These are phyloP conservation scores for Stephania yunnanensis DNA, from an alignment of 164 flowering plant genomes.

Conservation along the genomic window DNA sequence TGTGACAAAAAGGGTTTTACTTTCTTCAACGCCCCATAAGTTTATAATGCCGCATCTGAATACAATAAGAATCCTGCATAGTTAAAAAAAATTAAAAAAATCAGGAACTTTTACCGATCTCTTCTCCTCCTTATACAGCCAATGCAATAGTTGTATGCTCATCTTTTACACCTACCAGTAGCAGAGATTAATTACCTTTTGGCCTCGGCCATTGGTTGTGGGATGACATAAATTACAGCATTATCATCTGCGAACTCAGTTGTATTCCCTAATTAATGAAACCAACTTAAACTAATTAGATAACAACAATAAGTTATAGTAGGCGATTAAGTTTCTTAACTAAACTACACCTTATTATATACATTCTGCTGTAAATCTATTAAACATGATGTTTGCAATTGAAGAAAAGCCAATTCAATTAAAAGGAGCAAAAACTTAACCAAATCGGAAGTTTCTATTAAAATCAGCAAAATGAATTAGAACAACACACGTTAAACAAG, in stretches of 20 bases:
- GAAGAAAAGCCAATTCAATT: too few relatives aligned
- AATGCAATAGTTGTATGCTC: neutral
- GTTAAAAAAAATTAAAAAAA: slow-evolving; percentile 1
- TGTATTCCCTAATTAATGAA: slow-evolving; percentile 39
- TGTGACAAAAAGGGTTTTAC: slow-evolving; percentile 42
- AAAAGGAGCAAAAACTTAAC: too few relatives aligned
- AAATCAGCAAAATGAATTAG: too few relatives aligned
- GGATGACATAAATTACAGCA: slow-evolving; percentile 46
- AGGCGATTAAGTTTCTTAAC: neutral
- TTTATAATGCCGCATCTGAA: slow-evolving; percentile 57
- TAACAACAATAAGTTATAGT: neutral
- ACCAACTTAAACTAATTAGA: neutral
- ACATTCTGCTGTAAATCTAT: too few relatives aligned
- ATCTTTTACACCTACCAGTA: neutral
- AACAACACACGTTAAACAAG: too few relatives aligned
- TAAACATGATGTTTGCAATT: too few relatives aligned
- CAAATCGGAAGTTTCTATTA: too few relatives aligned
- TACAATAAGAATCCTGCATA: slow-evolving; percentile 66
- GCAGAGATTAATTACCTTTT: slow-evolving; percentile 57
- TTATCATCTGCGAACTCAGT: slow-evolving; percentile 38
- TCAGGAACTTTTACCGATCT: neutral
- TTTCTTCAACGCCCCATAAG: slow-evolving; percentile 74
- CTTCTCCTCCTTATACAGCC: neutral
- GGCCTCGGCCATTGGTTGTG: slow-evolving; percentile 75
- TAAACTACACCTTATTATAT: too few relatives aligned